Percentiles rank a stretch among this genome's conserved stretches.
These are phyloP conservation scores for Tolypocladium inflatum DNA, from an alignment of 2,329 filamentous ascomycete genomes.

Conservation along the genomic window DNA sequence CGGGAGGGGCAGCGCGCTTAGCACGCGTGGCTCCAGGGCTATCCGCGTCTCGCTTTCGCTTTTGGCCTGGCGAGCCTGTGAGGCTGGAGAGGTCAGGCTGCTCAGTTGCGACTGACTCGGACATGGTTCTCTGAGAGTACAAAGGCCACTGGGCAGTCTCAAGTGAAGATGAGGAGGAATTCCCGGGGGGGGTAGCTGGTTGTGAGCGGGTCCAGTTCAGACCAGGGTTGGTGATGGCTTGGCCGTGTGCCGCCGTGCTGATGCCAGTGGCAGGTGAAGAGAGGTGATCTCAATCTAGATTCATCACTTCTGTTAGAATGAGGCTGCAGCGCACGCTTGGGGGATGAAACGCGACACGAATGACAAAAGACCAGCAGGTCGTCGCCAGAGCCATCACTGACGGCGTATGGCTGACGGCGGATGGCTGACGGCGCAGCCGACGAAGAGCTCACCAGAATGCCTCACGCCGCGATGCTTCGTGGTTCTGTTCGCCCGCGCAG, in stretches of 20 bases:
- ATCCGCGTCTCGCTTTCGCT: slow-evolving; percentile 45
- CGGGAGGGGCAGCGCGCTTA: slow-evolving; percentile 38
- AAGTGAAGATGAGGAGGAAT: background rate
- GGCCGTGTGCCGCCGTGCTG: background rate
- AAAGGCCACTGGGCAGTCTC: background rate
- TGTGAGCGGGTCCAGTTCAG: background rate
- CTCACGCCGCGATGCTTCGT: background rate
- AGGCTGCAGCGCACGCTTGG: background rate
- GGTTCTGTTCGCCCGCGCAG: background rate
- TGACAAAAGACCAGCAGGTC: background rate
- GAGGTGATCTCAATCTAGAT: background rate
- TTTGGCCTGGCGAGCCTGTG: slow-evolving; percentile 36
- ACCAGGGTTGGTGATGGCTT: background rate
- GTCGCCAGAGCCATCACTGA: background rate
- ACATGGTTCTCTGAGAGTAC: slow-evolving; percentile 25
- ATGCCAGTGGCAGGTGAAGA: background rate
- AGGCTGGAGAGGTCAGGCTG: slow-evolving; percentile 36
- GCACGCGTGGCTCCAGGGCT: slow-evolving; percentile 39
- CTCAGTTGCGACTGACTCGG: slow-evolving; percentile 35
- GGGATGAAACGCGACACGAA: background rate
- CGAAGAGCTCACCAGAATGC: background rate
- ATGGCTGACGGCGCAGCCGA: background rate
- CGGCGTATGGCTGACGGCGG: background rate
- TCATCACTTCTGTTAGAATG: background rate
- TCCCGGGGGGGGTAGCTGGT: background rate